Conservation (phyloP, 2,329 filamentous ascomycete species). For the Botrytis pseudocinerea region DNA sequence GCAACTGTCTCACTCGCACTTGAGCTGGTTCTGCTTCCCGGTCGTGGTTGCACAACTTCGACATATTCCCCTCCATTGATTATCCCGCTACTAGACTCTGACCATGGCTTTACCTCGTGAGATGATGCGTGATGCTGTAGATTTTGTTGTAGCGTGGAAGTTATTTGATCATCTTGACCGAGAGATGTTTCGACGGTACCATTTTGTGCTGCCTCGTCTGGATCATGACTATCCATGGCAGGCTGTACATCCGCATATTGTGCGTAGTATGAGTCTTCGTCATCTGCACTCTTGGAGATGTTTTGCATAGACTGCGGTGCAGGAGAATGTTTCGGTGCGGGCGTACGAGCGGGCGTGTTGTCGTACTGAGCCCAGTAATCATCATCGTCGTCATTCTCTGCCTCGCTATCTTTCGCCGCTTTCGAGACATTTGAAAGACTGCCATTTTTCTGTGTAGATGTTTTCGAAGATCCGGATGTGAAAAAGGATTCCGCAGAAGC, state of each 20-base stretch:
- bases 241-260: slow-evolving; percentile 78
- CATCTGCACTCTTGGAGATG: slow-evolving; percentile 39
- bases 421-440: not conserved
- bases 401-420: not conserved
- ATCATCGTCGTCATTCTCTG: slow-evolving; percentile 68
- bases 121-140: slow-evolving; percentile 28
- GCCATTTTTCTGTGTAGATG: slow-evolving; percentile 6
- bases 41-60: slow-evolving; percentile 55
- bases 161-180: slow-evolving; percentile 45
- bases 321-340: slow-evolving; percentile 62
- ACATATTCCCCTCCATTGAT: slow-evolving; percentile 37
- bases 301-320: slow-evolving; percentile 48
- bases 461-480: slow-evolving; percentile 34
- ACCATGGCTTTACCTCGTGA: slow-evolving; percentile 11
- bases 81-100: slow-evolving; percentile 20
- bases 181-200: slow-evolving; percentile 49
- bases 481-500: slow-evolving; percentile 62
- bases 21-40: slow-evolving; percentile 58
- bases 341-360: slow-evolving; percentile 65
- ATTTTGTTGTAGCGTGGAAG: slow-evolving; percentile 35
- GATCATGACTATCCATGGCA: slow-evolving; percentile 77
- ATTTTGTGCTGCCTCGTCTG: slow-evolving; percentile 61
- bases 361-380: slow-evolving; percentile 82
- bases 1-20: slow-evolving; percentile 60
- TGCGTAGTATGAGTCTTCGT: slow-evolving; percentile 73